phyloP scores from a whole-genome alignment of 2,329 filamentous ascomycete species.

The Cladosporium sp. region DNA sequence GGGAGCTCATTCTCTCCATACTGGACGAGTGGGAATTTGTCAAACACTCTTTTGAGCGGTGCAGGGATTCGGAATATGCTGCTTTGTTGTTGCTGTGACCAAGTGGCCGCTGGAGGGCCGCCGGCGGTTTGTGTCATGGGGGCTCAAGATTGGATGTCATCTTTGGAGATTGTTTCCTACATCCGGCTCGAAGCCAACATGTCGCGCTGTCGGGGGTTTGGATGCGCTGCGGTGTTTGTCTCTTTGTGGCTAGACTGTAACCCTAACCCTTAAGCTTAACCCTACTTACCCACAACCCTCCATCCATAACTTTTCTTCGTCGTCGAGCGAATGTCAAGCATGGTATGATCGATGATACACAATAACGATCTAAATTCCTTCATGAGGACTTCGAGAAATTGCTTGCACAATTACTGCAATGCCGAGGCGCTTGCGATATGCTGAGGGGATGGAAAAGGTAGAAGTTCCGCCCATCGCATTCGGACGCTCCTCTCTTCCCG shows the following conservation, averaged over 20 bases:
- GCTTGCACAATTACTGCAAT: too few relatives aligned
- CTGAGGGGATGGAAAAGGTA: too few relatives aligned
- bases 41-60: slow-evolving; percentile 78
- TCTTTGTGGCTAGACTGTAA: not conserved
- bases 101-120: slow-evolving; percentile 14
- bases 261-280: not conserved
- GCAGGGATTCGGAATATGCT: slow-evolving; percentile 58
- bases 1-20: slow-evolving; percentile 75
- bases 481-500: too few relatives aligned
- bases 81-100: slow-evolving; percentile 7
- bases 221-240: not conserved
- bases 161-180: not conserved
- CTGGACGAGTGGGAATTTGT: slow-evolving; percentile 72
- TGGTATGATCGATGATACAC: too few relatives aligned
- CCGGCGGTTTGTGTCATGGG: slow-evolving; percentile 13
- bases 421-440: too few relatives aligned
- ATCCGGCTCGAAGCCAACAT: not conserved
- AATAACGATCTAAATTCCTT: too few relatives aligned
- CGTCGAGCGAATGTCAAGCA: too few relatives aligned
- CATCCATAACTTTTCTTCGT: too few relatives aligned
- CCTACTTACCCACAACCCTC: not conserved
- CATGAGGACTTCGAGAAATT: too few relatives aligned
- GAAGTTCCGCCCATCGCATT: too few relatives aligned
- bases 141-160: slow-evolving; percentile 8
- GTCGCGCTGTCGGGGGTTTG: slow-evolving; percentile 7